Evolutionary conservation across 257 asterid species (phyloP).

Genomic region (Rubia yunnanensis): DNA sequence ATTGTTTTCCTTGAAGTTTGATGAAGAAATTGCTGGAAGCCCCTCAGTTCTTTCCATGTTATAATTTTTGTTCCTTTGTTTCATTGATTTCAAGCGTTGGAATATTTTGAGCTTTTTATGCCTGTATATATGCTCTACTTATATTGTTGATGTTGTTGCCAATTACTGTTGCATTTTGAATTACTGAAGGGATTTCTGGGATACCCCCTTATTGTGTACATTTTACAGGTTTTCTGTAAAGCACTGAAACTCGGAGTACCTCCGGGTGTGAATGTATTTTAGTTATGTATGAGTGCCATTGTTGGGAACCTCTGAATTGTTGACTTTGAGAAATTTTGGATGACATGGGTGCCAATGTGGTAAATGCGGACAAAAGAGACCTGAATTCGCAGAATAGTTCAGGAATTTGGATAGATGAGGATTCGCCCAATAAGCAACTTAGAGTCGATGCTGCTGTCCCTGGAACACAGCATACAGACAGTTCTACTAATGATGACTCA

Average conservation of each 20-base stretch:
- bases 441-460: conserved; percentile 10
- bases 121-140: conserved; percentile 9
- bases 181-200: conserved; percentile 8
- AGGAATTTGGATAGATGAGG: conserved; percentile 14
- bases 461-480: conserved; percentile 13
- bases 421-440: background rate
- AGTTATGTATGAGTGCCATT: background rate
- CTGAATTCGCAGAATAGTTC: conserved; percentile 15
- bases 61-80: conserved; percentile 6
- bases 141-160: conserved; percentile 20
- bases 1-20: background rate
- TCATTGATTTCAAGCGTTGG: conserved; percentile 16
- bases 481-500: conserved; percentile 16
- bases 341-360: conserved; percentile 47
- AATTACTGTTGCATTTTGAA: conserved; percentile 14
- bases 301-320: conserved; percentile 11
- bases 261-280: background rate
- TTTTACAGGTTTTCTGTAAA: conserved; percentile 7
- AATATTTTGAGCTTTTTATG: conserved; percentile 16
- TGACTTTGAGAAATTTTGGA: conserved; percentile 12
- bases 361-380: conserved; percentile 19
- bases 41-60: background rate
- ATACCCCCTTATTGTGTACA: background rate
- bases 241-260: conserved; percentile 12
- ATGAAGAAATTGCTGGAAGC: background rate